Percentiles rank a stretch among this genome's conserved stretches.
Conservation (phyloP, 257 asterid genomes). For the Eustoma russellianum region DNA sequence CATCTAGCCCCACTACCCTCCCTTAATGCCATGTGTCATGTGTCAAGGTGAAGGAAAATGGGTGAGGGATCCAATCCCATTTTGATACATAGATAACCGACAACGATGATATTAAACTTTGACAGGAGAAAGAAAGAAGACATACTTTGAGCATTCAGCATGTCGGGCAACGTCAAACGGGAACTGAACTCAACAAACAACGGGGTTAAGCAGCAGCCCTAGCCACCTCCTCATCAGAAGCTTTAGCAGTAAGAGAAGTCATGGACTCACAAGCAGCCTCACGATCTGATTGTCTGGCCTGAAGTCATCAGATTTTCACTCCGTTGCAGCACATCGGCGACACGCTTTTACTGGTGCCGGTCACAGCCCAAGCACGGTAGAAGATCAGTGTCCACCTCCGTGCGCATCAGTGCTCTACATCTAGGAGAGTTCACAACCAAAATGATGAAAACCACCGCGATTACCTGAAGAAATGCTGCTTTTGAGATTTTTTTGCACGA, state of each 20-base stretch:
- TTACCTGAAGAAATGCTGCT: neutral
- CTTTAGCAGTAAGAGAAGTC: neutral
- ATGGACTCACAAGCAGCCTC: conserved; percentile 8
- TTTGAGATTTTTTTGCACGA: neutral
- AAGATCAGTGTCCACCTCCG: neutral
- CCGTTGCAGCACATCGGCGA: conserved; percentile 6
- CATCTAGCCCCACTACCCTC: too few relatives aligned
- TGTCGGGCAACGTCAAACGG: too few relatives aligned
- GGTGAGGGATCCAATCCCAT: too few relatives aligned
- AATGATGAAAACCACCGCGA: neutral
- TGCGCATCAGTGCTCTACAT: conserved; percentile 4
- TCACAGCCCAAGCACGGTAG: conserved; percentile 9
- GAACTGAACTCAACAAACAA: too few relatives aligned
- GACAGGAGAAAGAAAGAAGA: too few relatives aligned
- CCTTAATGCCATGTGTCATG: too few relatives aligned
- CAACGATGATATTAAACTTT: too few relatives aligned
- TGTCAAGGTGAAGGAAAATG: too few relatives aligned
- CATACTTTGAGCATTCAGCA: too few relatives aligned
- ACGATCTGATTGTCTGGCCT: conserved; percentile 5
- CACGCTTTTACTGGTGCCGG: neutral
- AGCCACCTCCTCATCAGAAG: too few relatives aligned
- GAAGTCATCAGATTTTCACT: neutral
- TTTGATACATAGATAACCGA: too few relatives aligned
- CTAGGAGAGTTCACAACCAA: neutral
- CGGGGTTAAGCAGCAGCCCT: too few relatives aligned